These are phyloP conservation scores for Torrubiella hemipterigena DNA, from an alignment of 2,329 filamentous ascomycete species.

Conservation along the genomic window DNA sequence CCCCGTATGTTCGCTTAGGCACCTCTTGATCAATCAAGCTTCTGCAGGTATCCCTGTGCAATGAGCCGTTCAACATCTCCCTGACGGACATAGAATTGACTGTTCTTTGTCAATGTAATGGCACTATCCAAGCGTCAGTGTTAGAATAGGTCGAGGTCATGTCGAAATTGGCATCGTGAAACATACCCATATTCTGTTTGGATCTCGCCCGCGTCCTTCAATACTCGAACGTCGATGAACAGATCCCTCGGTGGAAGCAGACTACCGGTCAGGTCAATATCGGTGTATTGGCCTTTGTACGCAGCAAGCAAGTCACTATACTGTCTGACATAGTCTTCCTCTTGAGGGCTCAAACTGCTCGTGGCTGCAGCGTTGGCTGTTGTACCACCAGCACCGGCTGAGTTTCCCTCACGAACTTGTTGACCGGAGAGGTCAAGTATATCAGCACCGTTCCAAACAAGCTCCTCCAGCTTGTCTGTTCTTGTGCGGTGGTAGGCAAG, in stretches of 20 bases:
- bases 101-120: constrained; percentile 95
- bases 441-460: constrained; percentile 85
- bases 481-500: constrained; percentile 88
- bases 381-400: constrained; percentile 16
- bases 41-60: constrained; percentile 87
- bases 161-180: not conserved
- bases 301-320: constrained; percentile 89
- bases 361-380: constrained; percentile 38
- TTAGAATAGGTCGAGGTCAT: not conserved
- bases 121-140: constrained; percentile 40
- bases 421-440: constrained; percentile 58
- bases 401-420: constrained; percentile 30
- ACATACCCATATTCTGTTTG: constrained; percentile 96
- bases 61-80: constrained; percentile 93
- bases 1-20: too few species aligned
- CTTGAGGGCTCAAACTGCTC: constrained; percentile 83
- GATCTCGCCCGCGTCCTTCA: constrained; percentile 96
- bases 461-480: constrained; percentile 81
- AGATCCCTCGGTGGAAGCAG: constrained; percentile 89
- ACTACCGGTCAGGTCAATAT: constrained; percentile 89
- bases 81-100: constrained; percentile 92
- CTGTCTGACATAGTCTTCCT: constrained; percentile 89
- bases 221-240: constrained; percentile 90
- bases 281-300: constrained; percentile 97
- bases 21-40: constrained; percentile 63